Conservation (phyloP, 2,329 filamentous ascomycete species). For the Arthrobotrys musiformis region DNA sequence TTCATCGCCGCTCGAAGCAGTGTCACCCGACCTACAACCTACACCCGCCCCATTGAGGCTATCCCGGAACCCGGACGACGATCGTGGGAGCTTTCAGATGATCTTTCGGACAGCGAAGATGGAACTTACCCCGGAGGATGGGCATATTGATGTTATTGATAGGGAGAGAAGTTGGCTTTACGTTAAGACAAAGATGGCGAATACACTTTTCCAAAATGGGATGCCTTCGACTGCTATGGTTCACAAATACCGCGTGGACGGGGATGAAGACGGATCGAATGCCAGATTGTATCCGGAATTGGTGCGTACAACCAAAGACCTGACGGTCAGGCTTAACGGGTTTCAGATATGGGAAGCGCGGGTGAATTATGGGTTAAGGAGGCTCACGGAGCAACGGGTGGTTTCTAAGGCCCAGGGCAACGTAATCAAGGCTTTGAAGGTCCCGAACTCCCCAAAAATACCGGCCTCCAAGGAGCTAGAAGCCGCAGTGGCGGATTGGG, state of each 20-base stretch:
- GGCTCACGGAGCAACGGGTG: conserved; percentile 72
- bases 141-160: background rate
- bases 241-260: conserved; percentile 18
- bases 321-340: conserved; percentile 3
- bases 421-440: conserved; percentile 73
- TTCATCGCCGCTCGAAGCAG: background rate
- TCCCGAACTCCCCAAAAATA: conserved; percentile 58
- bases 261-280: background rate
- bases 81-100: conserved; percentile 22
- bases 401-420: conserved; percentile 79
- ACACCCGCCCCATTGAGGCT: too few relatives aligned
- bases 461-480: conserved; percentile 79
- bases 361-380: conserved; percentile 67
- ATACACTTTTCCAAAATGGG: conserved; percentile 80
- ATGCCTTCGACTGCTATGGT: conserved; percentile 69
- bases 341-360: conserved; percentile 9
- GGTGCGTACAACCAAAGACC: background rate
- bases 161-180: background rate
- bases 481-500: conserved; percentile 69
- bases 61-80: conserved; percentile 8
- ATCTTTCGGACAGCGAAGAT: background rate
- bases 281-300: background rate
- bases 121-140: background rate
- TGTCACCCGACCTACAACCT: background rate
- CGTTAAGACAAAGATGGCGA: conserved; percentile 69